Evolutionary conservation across 345 rosid species (phyloP), one percentile per base, ranked within the genome.

Genomic region (Melaleuca alternifolia): DNA sequence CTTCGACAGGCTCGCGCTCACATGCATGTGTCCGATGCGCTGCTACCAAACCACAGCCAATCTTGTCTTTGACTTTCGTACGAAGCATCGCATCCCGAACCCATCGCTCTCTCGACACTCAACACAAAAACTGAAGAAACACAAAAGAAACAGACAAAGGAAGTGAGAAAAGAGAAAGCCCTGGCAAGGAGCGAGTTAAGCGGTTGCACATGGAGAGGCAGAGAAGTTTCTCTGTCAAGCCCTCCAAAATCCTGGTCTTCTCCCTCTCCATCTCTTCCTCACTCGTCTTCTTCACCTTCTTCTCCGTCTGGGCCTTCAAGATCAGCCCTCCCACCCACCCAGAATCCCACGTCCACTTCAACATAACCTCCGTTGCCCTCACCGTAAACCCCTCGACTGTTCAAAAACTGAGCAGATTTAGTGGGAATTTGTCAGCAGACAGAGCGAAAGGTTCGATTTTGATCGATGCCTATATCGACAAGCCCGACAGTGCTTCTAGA

Each of bases 161-260:
- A 3, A 23, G 23, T 24, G 52, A 33, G 50, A 41, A 6, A 10
- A 24, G 18, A 54, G 18, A 44, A 37, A 41, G 28, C 54, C 51
- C 41, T 6, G 28, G 41, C 37, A 48, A 48, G 44, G 54, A 53
- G 75, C 33, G 28, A 53, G 24, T 2, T 28, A 37, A 51, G 44
- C 18, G 26, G 62, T 2, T 5, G 20, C 37, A 76, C 82, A 97
- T 97, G 99, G 98, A 96, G 89, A 94, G 95, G 89, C 98, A 93
- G 86, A 88, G 90, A 87, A 97, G 97, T 91, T 96, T 96, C 93
- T 90, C 92, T 54, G 86, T 93, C 54, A 97, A 93, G 90, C 89
- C 97, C 89, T 89, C 95, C 1, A 92, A 94, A 88, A 87, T 91
- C 86, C 91, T 94, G 83, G 90, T 90, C 33, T 90, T 95, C 50